A percentile compares a stretch with the other conserved stretches of the same genome.
These are phyloP conservation scores for Xeromyces bisporus DNA, from an alignment of 495 filamentous ascomycete species.

Conservation along the genomic window DNA sequence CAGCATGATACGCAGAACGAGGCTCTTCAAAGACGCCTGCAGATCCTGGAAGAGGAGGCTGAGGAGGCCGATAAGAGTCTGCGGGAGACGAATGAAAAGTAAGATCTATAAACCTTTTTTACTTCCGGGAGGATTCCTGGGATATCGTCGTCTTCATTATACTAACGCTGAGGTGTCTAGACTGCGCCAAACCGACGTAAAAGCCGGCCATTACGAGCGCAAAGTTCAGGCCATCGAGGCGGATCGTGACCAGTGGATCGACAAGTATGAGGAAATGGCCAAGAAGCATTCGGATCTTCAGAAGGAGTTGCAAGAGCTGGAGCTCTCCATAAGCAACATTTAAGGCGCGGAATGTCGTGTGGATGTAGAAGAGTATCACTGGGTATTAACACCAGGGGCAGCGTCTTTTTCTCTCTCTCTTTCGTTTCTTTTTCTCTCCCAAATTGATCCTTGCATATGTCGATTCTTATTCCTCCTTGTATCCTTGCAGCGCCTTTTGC, in stretches of 20 bases:
- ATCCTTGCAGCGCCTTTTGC: neutral
- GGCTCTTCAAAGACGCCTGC: constrained; percentile 72
- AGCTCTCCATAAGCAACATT: constrained; percentile 77
- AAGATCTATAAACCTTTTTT: constrained; percentile 16
- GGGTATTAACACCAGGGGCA: constrained; percentile 17
- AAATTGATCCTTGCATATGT: constrained; percentile 11
- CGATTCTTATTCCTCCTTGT: neutral
- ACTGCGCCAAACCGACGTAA: constrained; percentile 96
- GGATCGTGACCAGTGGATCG: constrained; percentile 79
- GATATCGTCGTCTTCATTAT: too few species aligned
- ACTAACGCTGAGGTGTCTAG: constrained; percentile 30
- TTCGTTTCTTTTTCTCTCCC: constrained; percentile 10
- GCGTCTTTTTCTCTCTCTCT: constrained; percentile 13
- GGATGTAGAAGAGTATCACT: too few species aligned
- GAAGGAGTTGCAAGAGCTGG: constrained; percentile 84
- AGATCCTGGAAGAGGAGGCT: constrained; percentile 93
- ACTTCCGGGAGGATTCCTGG: too few species aligned
- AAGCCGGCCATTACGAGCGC: constrained; percentile 97
- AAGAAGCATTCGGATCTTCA: constrained; percentile 72
- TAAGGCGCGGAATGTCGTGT: constrained; percentile 28
- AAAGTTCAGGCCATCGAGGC: constrained; percentile 93
- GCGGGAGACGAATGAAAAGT: constrained; percentile 97
- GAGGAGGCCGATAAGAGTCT: constrained; percentile 88
- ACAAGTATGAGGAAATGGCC: constrained; percentile 89
- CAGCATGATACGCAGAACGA: constrained; percentile 74